A percentile compares a stretch with the other conserved stretches of the same genome.
Evolutionary conservation across 1,139 yeast genomes (phyloP).

Genomic region (Debaryomyces robertsiae): DNA sequence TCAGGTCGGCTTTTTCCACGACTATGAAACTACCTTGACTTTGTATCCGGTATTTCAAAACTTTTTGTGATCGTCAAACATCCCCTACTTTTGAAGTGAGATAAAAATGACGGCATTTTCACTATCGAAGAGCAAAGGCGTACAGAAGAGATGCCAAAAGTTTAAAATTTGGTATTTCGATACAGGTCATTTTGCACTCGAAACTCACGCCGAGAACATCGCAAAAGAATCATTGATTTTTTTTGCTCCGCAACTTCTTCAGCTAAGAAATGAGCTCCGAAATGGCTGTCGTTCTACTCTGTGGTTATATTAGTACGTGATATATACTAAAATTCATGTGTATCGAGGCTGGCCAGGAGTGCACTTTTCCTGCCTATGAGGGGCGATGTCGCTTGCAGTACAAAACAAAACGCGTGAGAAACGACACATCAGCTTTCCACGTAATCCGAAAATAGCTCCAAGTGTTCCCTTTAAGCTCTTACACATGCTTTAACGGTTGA

Average conservation of each 20-base stretch:
- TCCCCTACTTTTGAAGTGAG: slow-evolving; percentile 47
- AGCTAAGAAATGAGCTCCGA: too few relatives aligned
- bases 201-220: slow-evolving; percentile 30
- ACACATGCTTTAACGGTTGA: too few relatives aligned
- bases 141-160: slow-evolving; percentile 33
- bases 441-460: too few relatives aligned
- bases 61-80: slow-evolving; percentile 30
- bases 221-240: slow-evolving; percentile 23
- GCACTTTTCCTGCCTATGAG: too few relatives aligned
- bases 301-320: too few relatives aligned
- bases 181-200: slow-evolving; percentile 46
- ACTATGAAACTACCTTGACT: slow-evolving; percentile 35
- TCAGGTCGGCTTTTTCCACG: slow-evolving; percentile 37
- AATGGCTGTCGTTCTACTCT: too few relatives aligned
- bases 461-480: too few relatives aligned
- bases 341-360: too few relatives aligned
- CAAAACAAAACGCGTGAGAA: too few relatives aligned
- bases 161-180: slow-evolving; percentile 26
- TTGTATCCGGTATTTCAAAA: slow-evolving; percentile 41
- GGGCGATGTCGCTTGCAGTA: too few relatives aligned
- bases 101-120: slow-evolving; percentile 42
- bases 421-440: too few relatives aligned
- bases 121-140: slow-evolving; percentile 35
- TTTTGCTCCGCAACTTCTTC: slow-evolving; percentile 8
- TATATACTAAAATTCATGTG: too few relatives aligned